Evolutionary conservation across 805 yeast species (phyloP), one percentile per base, ranked within the genome.

Genomic region (Saturnispora halmiae): DNA sequence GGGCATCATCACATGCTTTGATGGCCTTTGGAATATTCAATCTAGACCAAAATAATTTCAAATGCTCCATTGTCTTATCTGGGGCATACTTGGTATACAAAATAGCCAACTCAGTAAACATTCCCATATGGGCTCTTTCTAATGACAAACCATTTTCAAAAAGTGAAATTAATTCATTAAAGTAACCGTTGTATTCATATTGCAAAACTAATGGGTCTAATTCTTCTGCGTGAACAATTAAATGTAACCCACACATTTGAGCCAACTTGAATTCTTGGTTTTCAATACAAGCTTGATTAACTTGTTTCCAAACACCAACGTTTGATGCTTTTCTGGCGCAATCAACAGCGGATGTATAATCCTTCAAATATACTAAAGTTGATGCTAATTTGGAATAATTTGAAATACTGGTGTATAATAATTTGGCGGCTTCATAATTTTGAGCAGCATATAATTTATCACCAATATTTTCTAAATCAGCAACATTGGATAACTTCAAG

Each of bases 61-160:
- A 73, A 65, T 92, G 97, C 65, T 92, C 97, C 86, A 85, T 83
- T 41, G 94, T 83, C 65, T 78, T 82, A 38, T 78, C 83, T 22
- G 96, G 95, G 47, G 77, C 75, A 65, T 88, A 92, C 62, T 88
- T 90, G 50, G 94, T 75, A 67, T 90, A 92, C 52, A 92, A 70
- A 36, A 84, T 72, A 18, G 97, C 95, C 53, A 92, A 73, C 64
- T 88, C 96, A 9, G 98, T 92, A 62, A 92, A 92, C 96, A 92
- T 90, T 53, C 97, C 98, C 98, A 92, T 92, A 60, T 92, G 98
- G 29, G 98, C 98, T 62, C 98, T 83, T 70, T 92, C 98, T 52
- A 92, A 73, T 31, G 95, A 94, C 45, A 92, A 73, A 50, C 97
- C 97, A 54, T 87, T 90, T 65, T 92, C 98, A 55, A 92, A 86